Conservation (phyloP, 345 rosid species). For the Turritis glabra region DNA sequence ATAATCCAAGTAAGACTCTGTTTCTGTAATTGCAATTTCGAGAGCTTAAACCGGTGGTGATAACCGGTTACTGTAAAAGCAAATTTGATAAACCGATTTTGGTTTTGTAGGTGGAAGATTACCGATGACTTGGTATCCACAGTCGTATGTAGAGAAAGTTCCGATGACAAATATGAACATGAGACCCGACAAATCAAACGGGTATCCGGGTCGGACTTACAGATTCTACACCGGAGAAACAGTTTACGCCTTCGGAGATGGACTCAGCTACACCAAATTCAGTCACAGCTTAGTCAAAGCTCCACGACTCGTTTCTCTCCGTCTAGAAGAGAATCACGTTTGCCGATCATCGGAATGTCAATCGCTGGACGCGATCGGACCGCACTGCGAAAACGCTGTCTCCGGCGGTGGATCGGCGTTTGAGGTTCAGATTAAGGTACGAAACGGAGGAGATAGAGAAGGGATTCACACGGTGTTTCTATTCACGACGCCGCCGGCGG, state of each 20-base stretch:
- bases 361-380: constrained; percentile 55
- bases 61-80: neutral
- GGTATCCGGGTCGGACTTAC: constrained; percentile 90
- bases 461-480: constrained; percentile 62
- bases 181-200: constrained; percentile 72
- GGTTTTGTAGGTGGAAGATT: constrained; percentile 72
- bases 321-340: constrained; percentile 51
- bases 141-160: constrained; percentile 64
- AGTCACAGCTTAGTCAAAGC: constrained; percentile 57
- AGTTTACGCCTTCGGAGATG: constrained; percentile 81
- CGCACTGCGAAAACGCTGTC: constrained; percentile 49
- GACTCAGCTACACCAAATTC: constrained; percentile 63
- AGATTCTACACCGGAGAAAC: constrained; percentile 90
- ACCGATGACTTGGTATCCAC: constrained; percentile 99
- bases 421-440: constrained; percentile 55
- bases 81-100: constrained; percentile 8
- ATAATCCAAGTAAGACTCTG: constrained; percentile 70
- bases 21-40: neutral
- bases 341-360: constrained; percentile 63
- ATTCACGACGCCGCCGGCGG: constrained; percentile 60
- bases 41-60: neutral
- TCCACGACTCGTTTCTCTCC: constrained; percentile 51
- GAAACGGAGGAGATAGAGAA: constrained; percentile 51
- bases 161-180: constrained; percentile 97
- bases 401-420: constrained; percentile 37